Percentiles rank a stretch among this genome's conserved stretches.
phyloP scores from a whole-genome alignment of 1,139 yeast genomes.

The Wickerhamiella infanticola region DNA sequence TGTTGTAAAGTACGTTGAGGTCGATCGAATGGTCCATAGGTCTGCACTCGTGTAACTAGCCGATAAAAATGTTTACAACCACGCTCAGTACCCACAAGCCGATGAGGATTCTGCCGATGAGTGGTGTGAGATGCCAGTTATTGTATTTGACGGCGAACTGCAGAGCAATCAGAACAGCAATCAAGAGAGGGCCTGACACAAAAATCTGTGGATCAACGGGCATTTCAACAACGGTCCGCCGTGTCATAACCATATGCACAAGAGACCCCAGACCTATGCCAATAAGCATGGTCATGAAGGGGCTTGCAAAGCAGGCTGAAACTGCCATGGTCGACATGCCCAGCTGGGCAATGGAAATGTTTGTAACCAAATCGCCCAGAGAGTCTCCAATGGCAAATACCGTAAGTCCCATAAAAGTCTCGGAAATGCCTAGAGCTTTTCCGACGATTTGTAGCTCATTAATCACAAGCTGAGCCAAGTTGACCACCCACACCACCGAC shows the following conservation, averaged over 20 bases:
- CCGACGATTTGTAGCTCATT: constrained; percentile 50
- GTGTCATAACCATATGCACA: constrained; percentile 27
- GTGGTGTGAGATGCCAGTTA: constrained; percentile 47
- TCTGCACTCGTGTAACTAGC: constrained; percentile 2
- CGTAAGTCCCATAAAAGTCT: constrained; percentile 70
- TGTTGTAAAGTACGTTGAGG: constrained; percentile 10
- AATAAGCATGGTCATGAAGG: constrained; percentile 46
- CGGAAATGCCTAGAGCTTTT: constrained; percentile 45
- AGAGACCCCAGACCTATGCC: constrained; percentile 59
- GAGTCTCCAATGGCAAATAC: constrained; percentile 90
- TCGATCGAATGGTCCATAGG: constrained; percentile 10
- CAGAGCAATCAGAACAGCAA: constrained; percentile 39
- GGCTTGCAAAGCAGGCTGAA: constrained; percentile 92
- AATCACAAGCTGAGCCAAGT: constrained; percentile 65
- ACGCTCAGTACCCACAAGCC: constrained; percentile 38
- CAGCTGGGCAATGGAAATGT: constrained; percentile 66
- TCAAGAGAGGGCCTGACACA: constrained; percentile 36
- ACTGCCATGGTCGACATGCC: constrained; percentile 89
- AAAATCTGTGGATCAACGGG: constrained; percentile 34
- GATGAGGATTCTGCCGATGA: constrained; percentile 40
- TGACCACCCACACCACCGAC: constrained; percentile 58
- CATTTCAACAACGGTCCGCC: constrained; percentile 23
- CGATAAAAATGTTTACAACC: constrained; percentile 15
- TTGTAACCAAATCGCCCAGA: constrained; percentile 75
- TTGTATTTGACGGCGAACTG: constrained; percentile 43